Evolutionary conservation across 2,329 filamentous ascomycete genomes (phyloP).

Genomic region (Colletotrichum plurivorum): DNA sequence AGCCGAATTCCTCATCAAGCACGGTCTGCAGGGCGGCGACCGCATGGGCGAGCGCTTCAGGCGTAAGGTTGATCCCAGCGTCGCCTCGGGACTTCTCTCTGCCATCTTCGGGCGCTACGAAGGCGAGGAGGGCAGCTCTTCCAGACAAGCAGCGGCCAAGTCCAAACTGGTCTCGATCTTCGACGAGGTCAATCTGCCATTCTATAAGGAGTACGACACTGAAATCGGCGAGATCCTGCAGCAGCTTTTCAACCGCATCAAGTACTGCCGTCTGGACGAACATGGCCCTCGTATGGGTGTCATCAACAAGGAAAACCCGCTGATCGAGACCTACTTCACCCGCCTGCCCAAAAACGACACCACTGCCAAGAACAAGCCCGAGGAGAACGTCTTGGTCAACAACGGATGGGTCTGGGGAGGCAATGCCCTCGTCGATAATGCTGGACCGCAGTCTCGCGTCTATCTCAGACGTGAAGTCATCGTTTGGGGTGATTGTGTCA

Average conservation of each 20-base stretch:
- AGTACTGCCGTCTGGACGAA: slow-evolving; percentile 93
- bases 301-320: slow-evolving; percentile 81
- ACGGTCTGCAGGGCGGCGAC: slow-evolving; percentile 80
- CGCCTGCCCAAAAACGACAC: slow-evolving; percentile 83
- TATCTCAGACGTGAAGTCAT: slow-evolving; percentile 97
- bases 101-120: slow-evolving; percentile 79
- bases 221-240: slow-evolving; percentile 88
- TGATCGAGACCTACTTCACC: slow-evolving; percentile 97
- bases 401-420: slow-evolving; percentile 99
- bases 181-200: slow-evolving; percentile 87
- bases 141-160: slow-evolving; percentile 66
- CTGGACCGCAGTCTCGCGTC: slow-evolving; percentile 89
- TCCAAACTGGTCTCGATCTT: slow-evolving; percentile 75
- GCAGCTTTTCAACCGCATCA: slow-evolving; percentile 93
- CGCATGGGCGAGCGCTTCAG: slow-evolving; percentile 85
- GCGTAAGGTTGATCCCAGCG: slow-evolving; percentile 76
- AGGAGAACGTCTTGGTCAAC: slow-evolving; percentile 87
- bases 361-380: slow-evolving; percentile 82
- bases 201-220: slow-evolving; percentile 92
- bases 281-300: slow-evolving; percentile 89
- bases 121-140: slow-evolving; percentile 58
- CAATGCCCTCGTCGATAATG: slow-evolving; percentile 94
- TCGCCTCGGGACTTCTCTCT: slow-evolving; percentile 78
- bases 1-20: slow-evolving; percentile 75
- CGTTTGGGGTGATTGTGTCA: slow-evolving; percentile 98